These are phyloP conservation scores for Clavispora phyllophila DNA, from an alignment of 805 yeast genomes.

Conservation along the genomic window DNA sequence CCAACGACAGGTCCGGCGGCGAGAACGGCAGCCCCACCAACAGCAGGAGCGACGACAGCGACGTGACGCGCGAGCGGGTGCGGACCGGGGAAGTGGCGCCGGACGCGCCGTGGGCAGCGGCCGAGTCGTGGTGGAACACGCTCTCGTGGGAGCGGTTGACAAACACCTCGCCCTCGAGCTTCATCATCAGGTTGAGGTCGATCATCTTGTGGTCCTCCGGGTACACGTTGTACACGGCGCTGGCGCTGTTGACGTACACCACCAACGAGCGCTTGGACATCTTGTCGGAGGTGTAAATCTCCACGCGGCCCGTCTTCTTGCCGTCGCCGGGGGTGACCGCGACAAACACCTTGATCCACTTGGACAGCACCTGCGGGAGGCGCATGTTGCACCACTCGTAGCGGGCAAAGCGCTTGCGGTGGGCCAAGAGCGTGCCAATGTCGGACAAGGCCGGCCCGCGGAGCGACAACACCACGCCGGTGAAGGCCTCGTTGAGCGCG, in stretches of 20 bases:
- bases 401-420: slow-evolving; percentile 42
- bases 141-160: slow-evolving; percentile 39
- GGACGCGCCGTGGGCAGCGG: background rate
- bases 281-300: slow-evolving; percentile 47
- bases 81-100: slow-evolving; percentile 11
- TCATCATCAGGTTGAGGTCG: slow-evolving; percentile 52
- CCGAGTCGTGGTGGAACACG: slow-evolving; percentile 20
- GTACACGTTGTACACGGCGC: slow-evolving; percentile 49
- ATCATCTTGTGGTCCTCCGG: slow-evolving; percentile 56
- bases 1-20: slow-evolving; percentile 1
- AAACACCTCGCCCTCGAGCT: slow-evolving; percentile 49
- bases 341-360: slow-evolving; percentile 55
- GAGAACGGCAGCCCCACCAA: background rate
- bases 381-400: slow-evolving; percentile 62
- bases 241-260: slow-evolving; percentile 42
- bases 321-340: slow-evolving; percentile 43
- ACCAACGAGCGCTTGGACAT: slow-evolving; percentile 47
- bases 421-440: slow-evolving; percentile 50
- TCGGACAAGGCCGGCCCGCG: slow-evolving; percentile 56
- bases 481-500: slow-evolving; percentile 55
- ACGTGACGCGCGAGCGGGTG: slow-evolving; percentile 13
- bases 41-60: slow-evolving; percentile 14
- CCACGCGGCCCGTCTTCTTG: slow-evolving; percentile 47
- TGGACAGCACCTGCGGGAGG: slow-evolving; percentile 51
- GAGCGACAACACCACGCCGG: slow-evolving; percentile 57